Conservation (phyloP, 1,284 basidiomycete genomes). For the Tilletia setariae region DNA sequence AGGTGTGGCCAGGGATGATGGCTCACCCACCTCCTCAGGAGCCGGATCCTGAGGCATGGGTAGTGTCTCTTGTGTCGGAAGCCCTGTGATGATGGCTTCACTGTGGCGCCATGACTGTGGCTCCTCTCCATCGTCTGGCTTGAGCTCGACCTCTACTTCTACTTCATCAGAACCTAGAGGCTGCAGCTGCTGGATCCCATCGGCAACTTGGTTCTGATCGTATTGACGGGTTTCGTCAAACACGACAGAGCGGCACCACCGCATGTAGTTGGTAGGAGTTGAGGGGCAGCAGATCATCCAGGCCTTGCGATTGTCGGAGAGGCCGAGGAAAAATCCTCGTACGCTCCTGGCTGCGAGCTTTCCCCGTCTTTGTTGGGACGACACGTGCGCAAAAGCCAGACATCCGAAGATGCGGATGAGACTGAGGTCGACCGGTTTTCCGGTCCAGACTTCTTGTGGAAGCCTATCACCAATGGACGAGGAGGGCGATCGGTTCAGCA, state of each 20-base stretch:
- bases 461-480: not conserved
- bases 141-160: no score
- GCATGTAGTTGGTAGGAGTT: not conserved
- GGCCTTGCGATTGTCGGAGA: not conserved
- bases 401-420: not conserved
- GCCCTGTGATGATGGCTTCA: no score
- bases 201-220: no score
- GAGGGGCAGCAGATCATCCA: not conserved
- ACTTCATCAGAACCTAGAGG: no score
- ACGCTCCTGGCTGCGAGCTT: not conserved
- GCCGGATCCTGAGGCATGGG: no score
- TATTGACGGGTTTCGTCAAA: not conserved
- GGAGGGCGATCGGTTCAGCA: not conserved
- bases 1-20: no score
- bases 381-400: not conserved
- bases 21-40: no score
- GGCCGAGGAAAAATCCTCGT: constrained; percentile 6
- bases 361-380: not conserved
- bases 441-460: not conserved
- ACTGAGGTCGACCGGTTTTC: not conserved
- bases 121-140: no score
- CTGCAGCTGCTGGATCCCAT: no score
- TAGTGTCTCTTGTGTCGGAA: no score
- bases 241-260: not conserved
- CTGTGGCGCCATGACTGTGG: no score